A percentile compares a stretch with the other conserved stretches of the same genome.
These are phyloP conservation scores for Triadica sebifera DNA, from an alignment of 345 rosid genomes.

Conservation along the genomic window DNA sequence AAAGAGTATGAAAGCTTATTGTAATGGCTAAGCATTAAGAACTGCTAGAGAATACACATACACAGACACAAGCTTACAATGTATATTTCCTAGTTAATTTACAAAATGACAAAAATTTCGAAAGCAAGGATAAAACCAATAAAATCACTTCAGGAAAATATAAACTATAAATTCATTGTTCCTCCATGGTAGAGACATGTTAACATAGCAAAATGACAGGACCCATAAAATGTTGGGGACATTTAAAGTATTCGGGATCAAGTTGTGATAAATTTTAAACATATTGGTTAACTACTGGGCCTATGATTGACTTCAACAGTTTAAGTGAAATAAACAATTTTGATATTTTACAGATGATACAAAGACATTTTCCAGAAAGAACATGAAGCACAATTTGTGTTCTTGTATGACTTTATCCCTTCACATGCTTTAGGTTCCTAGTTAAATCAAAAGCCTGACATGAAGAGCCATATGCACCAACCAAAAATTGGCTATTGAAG, in stretches of 20 bases:
- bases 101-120: background rate
- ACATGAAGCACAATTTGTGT: background rate
- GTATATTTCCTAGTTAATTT: background rate
- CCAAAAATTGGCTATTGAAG: background rate
- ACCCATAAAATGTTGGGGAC: too few species aligned
- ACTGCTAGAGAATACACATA: background rate
- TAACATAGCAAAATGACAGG: too few species aligned
- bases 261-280: background rate
- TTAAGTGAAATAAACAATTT: background rate
- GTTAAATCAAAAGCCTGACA: slow-evolving; percentile 4
- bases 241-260: background rate
- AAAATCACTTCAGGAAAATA: slow-evolving; percentile 5
- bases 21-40: background rate
- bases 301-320: background rate
- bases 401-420: background rate
- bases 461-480: background rate
- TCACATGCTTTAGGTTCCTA: background rate
- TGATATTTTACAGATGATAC: background rate
- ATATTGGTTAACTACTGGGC: background rate
- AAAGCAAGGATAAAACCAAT: background rate
- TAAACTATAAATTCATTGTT: background rate
- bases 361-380: background rate
- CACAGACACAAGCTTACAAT: background rate
- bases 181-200: too few species aligned
- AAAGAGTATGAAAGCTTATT: background rate